Conservation (phyloP, 2,329 filamentous ascomycete species). For the Fusarium xylarioides region DNA sequence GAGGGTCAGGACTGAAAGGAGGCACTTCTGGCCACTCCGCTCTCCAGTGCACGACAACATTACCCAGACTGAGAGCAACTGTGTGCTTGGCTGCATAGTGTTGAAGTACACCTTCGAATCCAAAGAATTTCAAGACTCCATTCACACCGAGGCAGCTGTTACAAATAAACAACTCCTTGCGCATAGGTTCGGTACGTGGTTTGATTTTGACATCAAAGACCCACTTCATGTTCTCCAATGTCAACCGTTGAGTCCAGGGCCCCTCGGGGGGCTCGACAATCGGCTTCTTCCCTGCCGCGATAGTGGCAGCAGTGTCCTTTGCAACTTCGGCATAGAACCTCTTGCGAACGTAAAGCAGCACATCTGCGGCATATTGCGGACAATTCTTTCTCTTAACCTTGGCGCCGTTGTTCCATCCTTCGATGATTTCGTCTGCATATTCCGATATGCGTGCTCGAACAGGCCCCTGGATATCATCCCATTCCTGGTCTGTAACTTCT, state of each 20-base stretch:
- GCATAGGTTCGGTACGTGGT: conserved; percentile 69
- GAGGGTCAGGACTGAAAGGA: conserved; percentile 74
- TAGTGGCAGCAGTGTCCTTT: conserved; percentile 60
- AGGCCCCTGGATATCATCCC: conserved; percentile 75
- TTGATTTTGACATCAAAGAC: conserved; percentile 82
- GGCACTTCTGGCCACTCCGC: conserved; percentile 80
- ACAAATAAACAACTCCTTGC: conserved; percentile 81
- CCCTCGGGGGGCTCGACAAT: conserved; percentile 60
- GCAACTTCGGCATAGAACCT: conserved; percentile 71
- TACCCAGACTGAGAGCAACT: conserved; percentile 72
- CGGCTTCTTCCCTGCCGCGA: conserved; percentile 56
- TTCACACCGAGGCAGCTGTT: conserved; percentile 64
- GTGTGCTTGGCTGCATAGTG: conserved; percentile 88
- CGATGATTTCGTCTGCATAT: conserved; percentile 76
- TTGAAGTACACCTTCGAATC: conserved; percentile 81
- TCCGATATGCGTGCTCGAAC: conserved; percentile 70
- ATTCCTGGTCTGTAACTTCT: conserved; percentile 72
- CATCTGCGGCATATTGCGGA: conserved; percentile 75
- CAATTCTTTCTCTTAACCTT: conserved; percentile 71
- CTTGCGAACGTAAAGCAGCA: conserved; percentile 72
- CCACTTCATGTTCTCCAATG: conserved; percentile 88
- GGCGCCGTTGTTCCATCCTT: conserved; percentile 71
- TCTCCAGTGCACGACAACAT: conserved; percentile 79
- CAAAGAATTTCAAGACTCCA: conserved; percentile 71
- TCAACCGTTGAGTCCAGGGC: conserved; percentile 69